Evolutionary conservation across 495 filamentous ascomycete species (phyloP), one percentile per base, ranked within the genome.

Genomic region (Clohesyomyces aquaticus): DNA sequence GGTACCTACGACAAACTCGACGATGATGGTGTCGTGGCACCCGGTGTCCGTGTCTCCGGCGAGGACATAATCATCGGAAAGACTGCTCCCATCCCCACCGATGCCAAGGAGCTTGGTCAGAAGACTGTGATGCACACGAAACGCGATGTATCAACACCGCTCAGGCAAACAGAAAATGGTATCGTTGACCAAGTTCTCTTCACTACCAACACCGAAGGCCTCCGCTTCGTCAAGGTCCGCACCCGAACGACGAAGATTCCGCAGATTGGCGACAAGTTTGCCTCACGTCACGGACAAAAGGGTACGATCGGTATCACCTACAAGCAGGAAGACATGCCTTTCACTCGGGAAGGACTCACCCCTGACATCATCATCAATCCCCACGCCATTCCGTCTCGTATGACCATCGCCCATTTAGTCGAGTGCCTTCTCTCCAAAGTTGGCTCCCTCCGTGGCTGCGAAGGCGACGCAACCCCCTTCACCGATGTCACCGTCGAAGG

Each of bases 21-120:
- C 64, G 89, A 93, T 9, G 94, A 99, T 72, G 94, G 94, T 58
- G 87, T 99, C 60, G 86, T 98, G 38, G 88, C 90, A 2, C 94
- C 94, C 26, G 94, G 94, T 72, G 88, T 93, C 22, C 88, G 95
- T 70, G 93, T 99, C 0, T 91, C 91, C 0, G 95, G 95, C 57
- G 95, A 99, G 69, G 94, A 99, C 74, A 96, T 99, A 70, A 97
- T 99, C 76, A 98, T 99, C 66, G 95, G 95, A 28, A 99, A 99
- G 80, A 97, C 93, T 1, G 91, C 93, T 1, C 94, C 94, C 14
- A 89, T 99, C 70, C 87, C 89, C 19, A 87, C 94, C 0, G 93
- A 98, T 66, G 87, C 90, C 11, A 90, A 96, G 70, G 95, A 98
- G 75, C 86, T 97, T 57, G 95, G 95, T 12, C 92, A 96, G 74